Evolutionary conservation across 805 yeast species (phyloP).

Genomic region (Kluyveromyces siamensis): DNA sequence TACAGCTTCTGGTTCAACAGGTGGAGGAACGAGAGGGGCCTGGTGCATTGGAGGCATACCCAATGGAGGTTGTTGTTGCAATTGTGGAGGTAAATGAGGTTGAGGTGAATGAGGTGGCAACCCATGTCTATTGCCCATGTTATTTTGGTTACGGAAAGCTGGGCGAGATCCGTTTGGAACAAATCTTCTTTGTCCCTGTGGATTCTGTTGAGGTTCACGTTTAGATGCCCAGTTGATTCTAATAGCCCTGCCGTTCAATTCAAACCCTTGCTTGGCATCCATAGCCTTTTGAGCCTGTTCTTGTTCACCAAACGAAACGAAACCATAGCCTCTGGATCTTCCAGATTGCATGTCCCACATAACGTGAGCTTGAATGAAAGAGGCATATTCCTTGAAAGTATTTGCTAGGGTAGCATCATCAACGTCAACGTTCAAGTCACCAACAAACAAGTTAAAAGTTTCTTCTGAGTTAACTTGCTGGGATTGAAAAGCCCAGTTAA

Average conservation of each 20-base stretch:
- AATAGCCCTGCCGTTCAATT: conserved; percentile 64
- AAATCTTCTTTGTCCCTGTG: conserved; percentile 5
- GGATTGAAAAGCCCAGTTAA: conserved; percentile 81
- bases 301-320: conserved; percentile 62
- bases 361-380: conserved; percentile 76
- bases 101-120: conserved; percentile 15
- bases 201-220: conserved; percentile 35
- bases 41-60: conserved; percentile 9
- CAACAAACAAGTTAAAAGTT: conserved; percentile 71
- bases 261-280: conserved; percentile 62
- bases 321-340: conserved; percentile 86
- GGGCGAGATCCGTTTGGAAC: conserved; percentile 15
- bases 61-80: conserved; percentile 17
- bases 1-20: conserved; percentile 45
- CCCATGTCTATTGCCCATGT: conserved; percentile 14
- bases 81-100: conserved; percentile 16
- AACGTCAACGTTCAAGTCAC: conserved; percentile 76
- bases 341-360: conserved; percentile 98
- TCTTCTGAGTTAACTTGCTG: conserved; percentile 53
- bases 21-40: conserved; percentile 24
- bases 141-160: conserved; percentile 15
- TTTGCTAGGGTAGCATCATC: conserved; percentile 61
- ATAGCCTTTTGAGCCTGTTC: conserved; percentile 69
- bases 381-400: conserved; percentile 48
- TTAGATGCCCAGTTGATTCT: conserved; percentile 87